Evolutionary conservation across 78 protist species (phyloP).

Genomic region (Dictyostelium citrinum): DNA sequence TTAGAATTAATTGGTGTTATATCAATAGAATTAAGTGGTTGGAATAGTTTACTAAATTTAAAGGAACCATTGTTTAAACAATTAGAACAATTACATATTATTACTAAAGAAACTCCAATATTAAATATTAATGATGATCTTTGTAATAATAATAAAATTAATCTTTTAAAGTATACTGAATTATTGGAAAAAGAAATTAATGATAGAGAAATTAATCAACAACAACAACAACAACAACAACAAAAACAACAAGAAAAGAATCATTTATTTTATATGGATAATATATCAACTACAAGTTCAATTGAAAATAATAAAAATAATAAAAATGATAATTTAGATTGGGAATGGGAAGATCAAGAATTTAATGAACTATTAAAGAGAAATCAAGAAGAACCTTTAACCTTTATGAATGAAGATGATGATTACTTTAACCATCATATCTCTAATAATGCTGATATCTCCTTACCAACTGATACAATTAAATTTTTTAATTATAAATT

Average conservation of each 20-base stretch:
- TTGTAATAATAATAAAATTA: constrained; percentile 58
- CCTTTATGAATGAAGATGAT: constrained; percentile 29
- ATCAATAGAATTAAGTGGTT: neutral
- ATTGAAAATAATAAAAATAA: neutral
- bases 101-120: neutral
- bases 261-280: neutral
- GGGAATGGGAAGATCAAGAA: constrained; percentile 74
- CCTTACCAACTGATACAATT: neutral
- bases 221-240: neutral
- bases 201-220: neutral
- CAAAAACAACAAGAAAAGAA: constrained; percentile 2
- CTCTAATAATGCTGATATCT: neutral
- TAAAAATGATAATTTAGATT: constrained; percentile 29
- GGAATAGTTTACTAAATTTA: neutral
- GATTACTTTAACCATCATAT: neutral
- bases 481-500: constrained; percentile 9
- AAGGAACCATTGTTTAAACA: neutral
- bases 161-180: constrained; percentile 33
- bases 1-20: constrained; percentile 25
- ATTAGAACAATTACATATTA: constrained; percentile 8
- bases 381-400: constrained; percentile 1
- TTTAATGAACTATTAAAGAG: constrained; percentile 24
- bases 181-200: constrained; percentile 11
- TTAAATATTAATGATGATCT: constrained; percentile 40
- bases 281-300: neutral